These are phyloP conservation scores for Scheffersomyces cryptocercus DNA, from an alignment of 1,139 yeast species.

Conservation along the genomic window DNA sequence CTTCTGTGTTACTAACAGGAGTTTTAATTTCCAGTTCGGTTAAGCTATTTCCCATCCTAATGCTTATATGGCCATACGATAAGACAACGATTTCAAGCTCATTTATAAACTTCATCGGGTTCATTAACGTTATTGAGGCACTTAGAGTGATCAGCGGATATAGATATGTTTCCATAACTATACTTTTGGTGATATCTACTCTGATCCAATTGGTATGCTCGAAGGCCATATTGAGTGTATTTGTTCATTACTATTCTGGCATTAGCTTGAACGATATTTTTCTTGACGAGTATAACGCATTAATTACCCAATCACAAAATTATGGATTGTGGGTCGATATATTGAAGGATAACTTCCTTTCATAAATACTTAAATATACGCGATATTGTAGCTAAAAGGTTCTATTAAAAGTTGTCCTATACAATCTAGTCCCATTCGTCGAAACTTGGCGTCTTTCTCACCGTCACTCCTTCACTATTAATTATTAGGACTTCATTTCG, in stretches of 20 bases:
- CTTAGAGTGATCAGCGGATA: slow-evolving; percentile 53
- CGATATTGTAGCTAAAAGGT: background rate
- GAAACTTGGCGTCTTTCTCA: slow-evolving; percentile 45
- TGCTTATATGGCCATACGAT: slow-evolving; percentile 97
- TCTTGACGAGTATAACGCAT: slow-evolving; percentile 7
- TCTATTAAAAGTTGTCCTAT: background rate
- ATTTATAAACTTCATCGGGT: slow-evolving; percentile 57
- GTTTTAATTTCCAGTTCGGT: slow-evolving; percentile 75
- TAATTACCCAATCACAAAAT: background rate
- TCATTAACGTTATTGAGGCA: slow-evolving; percentile 68
- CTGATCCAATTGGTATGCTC: slow-evolving; percentile 6
- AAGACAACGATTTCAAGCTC: slow-evolving; percentile 60
- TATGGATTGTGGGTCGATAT: background rate
- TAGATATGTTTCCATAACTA: slow-evolving; percentile 35
- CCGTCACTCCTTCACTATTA: slow-evolving; percentile 54
- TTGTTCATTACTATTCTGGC: slow-evolving; percentile 9
- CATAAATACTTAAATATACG: background rate
- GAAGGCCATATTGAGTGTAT: slow-evolving; percentile 7
- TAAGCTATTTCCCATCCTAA: slow-evolving; percentile 85
- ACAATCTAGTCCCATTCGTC: slow-evolving; percentile 45
- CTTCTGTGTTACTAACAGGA: slow-evolving; percentile 59
- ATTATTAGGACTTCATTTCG: slow-evolving; percentile 63
- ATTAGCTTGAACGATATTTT: slow-evolving; percentile 4
- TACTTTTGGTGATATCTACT: slow-evolving; percentile 15
- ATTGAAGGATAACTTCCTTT: background rate